Evolutionary conservation across 75 land plant species (phyloP), one percentile per base, ranked within the genome.

Genomic region (Sequoia sempervirens): DNA sequence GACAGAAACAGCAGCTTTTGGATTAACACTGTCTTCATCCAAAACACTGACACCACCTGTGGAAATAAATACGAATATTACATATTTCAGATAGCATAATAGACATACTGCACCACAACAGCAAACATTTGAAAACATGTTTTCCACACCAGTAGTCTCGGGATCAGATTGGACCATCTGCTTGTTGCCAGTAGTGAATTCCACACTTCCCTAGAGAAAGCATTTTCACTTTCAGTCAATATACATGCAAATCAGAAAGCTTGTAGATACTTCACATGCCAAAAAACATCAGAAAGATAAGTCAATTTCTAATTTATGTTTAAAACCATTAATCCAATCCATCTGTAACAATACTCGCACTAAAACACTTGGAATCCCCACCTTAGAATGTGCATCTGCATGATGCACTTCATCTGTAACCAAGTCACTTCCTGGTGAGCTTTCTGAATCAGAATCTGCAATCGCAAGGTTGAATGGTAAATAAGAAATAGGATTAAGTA

Each of bases 61-160:
- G 23, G 4, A 81, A 34, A 37, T 17, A 34, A 52, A 17, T 52
- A 28, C 28, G 10, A 86, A 12, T 26, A 80, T 47, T 32, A 78
- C 45, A 82, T 82, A 40, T 54, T 66, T 75, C 13, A 86, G 78
- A 26, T 85, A 30, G 7, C 86, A 34, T 56, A 4, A 56, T 18
- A 56, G 61, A 56, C 61, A 56, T 56, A 11, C 53, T 52, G 15
- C 0, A 18, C 61, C 36, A 75, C 30, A 13, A 28, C 23, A 84
- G n/a, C 8, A 9, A 89, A 43, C 70, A 54, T 61, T 64, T n/a
- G 54, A 47, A 54, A 74, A 85, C 87, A 43, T 80, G 81, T 54
- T 86, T 89, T 81, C 73, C 84, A 86, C 84, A 87, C 86, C 93
- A 85, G 89, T 92, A 74, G 84, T 79, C 83, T 89, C 86, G 14